Conservation (phyloP, 495 filamentous ascomycete genomes). For the Neurospora sp. region DNA sequence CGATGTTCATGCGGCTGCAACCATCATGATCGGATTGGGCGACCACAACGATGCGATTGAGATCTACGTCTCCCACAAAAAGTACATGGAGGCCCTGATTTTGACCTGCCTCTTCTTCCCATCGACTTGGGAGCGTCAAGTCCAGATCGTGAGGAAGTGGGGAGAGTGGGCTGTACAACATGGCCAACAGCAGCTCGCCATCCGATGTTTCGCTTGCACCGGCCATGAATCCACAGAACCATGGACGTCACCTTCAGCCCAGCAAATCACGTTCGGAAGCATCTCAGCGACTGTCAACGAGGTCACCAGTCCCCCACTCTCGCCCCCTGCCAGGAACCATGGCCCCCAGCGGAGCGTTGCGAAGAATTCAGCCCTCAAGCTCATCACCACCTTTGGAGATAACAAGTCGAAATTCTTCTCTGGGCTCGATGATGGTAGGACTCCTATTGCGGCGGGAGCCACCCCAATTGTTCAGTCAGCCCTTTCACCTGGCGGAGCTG, state of each 20-base stretch:
- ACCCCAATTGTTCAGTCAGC: conserved; percentile 94
- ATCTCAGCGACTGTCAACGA: conserved; percentile 39
- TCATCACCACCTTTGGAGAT: conserved; percentile 78
- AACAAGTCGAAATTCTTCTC: conserved; percentile 60
- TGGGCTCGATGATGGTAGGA: conserved; percentile 55
- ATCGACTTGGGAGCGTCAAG: conserved; percentile 80
- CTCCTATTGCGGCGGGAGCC: conserved; percentile 64
- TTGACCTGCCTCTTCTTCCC: conserved; percentile 67
- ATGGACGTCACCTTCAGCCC: conserved; percentile 74
- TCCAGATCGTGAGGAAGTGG: conserved; percentile 83
- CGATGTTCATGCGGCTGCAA: conserved; percentile 83
- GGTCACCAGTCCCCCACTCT: conserved; percentile 49
- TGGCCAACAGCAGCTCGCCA: conserved; percentile 79
- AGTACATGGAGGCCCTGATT: conserved; percentile 83
- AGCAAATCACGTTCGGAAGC: conserved; percentile 50
- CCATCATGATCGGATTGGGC: conserved; percentile 83
- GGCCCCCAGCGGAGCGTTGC: conserved; percentile 49
- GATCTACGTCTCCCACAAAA: conserved; percentile 85
- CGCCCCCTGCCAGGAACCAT: conserved; percentile 37
- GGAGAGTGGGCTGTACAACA: conserved; percentile 84
- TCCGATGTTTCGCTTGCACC: conserved; percentile 82
- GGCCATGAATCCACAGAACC: conserved; percentile 64
- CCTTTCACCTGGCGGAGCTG: conserved; percentile 57
- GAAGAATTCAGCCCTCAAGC: conserved; percentile 79
- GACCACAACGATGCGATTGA: conserved; percentile 93